Percentiles rank a stretch among this genome's conserved stretches.
These are phyloP conservation scores for Sutorius eximius DNA, from an alignment of 1,284 basidiomycete genomes.

Conservation along the genomic window DNA sequence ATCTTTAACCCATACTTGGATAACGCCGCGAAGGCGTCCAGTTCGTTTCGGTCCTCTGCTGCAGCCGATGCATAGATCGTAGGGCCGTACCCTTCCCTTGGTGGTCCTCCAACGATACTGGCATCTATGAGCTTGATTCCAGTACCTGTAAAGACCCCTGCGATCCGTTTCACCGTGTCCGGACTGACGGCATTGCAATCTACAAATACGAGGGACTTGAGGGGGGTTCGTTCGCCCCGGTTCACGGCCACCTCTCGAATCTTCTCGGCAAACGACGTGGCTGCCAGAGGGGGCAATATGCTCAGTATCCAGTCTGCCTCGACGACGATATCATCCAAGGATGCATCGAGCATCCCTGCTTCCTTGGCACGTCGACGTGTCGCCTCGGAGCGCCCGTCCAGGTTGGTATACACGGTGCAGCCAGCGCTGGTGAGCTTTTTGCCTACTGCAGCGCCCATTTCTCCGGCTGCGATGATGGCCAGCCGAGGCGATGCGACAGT, in stretches of 20 bases:
- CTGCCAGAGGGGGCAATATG: slow-evolving; percentile 58
- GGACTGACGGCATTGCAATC: slow-evolving; percentile 62
- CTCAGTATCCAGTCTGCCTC: slow-evolving; percentile 52
- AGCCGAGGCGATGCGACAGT: slow-evolving; percentile 9
- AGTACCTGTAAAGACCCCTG: slow-evolving; percentile 42
- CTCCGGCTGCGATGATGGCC: slow-evolving; percentile 35
- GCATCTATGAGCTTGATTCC: slow-evolving; percentile 53
- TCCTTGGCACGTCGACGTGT: slow-evolving; percentile 49
- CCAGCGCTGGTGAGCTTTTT: slow-evolving; percentile 38
- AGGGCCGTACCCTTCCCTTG: slow-evolving; percentile 48
- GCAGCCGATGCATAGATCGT: slow-evolving; percentile 55
- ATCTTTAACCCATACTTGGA: slow-evolving; percentile 48
- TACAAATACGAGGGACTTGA: slow-evolving; percentile 41
- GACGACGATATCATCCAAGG: slow-evolving; percentile 45
- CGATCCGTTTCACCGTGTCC: slow-evolving; percentile 49
- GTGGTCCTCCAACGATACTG: slow-evolving; percentile 59
- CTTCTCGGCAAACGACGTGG: slow-evolving; percentile 47
- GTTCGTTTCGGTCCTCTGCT: slow-evolving; percentile 34
- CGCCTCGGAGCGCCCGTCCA: slow-evolving; percentile 50
- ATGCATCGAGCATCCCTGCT: slow-evolving; percentile 52
- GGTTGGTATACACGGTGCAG: slow-evolving; percentile 50
- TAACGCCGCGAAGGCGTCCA: slow-evolving; percentile 46
- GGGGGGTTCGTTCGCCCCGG: slow-evolving; percentile 8
- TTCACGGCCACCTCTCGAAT: slow-evolving; percentile 34
- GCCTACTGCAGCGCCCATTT: slow-evolving; percentile 48